Evolutionary conservation across 139 green algal species (phyloP).

Genomic region (Tetradesmus obliquus): DNA sequence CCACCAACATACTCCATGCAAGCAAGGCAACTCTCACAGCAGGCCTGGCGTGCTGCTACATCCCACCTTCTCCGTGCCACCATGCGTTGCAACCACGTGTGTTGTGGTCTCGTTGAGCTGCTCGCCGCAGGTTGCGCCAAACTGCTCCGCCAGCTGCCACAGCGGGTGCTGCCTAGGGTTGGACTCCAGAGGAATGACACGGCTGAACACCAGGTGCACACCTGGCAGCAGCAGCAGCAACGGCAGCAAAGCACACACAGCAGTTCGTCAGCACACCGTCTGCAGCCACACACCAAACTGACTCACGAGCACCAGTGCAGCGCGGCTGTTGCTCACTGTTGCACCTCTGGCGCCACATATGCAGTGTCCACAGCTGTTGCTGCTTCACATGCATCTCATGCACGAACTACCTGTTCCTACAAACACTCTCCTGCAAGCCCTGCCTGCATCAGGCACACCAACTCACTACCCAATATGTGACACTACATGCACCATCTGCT

Average conservation of each 20-base stretch:
- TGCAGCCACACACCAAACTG: conserved; percentile 51
- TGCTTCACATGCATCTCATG: background rate
- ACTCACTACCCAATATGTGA: too few relatives aligned
- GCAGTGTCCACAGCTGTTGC: background rate
- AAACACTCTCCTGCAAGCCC: background rate
- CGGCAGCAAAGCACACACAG: background rate
- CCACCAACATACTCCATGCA: background rate
- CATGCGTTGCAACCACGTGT: conserved; percentile 67
- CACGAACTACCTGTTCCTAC: too few relatives aligned
- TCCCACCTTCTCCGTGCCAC: conserved; percentile 74
- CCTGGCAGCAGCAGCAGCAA: conserved; percentile 53
- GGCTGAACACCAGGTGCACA: conserved; percentile 70
- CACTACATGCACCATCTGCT: too few relatives aligned
- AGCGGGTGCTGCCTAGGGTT: conserved; percentile 64
- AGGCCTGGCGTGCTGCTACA: too few relatives aligned
- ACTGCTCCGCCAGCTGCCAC: conserved; percentile 72
- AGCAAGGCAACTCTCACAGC: too few relatives aligned
- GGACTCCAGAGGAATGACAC: conserved; percentile 67
- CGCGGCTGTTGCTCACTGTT: background rate
- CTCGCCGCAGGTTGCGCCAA: conserved; percentile 59
- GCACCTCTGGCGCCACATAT: background rate
- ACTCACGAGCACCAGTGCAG: background rate
- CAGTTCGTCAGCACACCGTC: conserved; percentile 44
- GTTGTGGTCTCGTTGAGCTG: conserved; percentile 56
- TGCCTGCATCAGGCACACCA: too few relatives aligned